Evolutionary conservation across 495 filamentous ascomycete genomes (phyloP).

Genomic region (Talaromyces ruber): DNA sequence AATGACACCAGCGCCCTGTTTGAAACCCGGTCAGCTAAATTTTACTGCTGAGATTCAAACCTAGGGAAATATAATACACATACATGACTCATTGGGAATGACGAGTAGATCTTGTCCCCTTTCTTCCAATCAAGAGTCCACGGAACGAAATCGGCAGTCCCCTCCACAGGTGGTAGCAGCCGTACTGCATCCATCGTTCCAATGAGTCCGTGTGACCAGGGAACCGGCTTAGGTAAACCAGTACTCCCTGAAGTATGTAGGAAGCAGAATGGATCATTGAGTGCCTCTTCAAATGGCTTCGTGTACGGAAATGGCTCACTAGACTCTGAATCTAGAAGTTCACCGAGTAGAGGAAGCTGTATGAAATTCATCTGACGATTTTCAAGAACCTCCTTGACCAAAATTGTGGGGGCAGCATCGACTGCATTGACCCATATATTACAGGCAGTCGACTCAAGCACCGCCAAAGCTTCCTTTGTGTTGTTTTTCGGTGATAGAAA

Average conservation of each 20-base stretch:
- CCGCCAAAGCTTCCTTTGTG: constrained; percentile 23
- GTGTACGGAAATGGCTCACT: constrained; percentile 15
- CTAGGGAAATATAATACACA: neutral
- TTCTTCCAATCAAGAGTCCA: constrained; percentile 14
- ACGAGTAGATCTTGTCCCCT: constrained; percentile 17
- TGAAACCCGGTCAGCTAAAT: neutral
- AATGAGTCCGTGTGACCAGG: constrained; percentile 1
- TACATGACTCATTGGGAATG: constrained; percentile 25
- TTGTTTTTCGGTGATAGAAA: constrained; percentile 33
- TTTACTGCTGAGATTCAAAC: neutral
- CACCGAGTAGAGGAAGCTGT: neutral
- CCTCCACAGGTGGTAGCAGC: constrained; percentile 15
- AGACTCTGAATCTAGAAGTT: neutral
- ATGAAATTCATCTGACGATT: neutral
- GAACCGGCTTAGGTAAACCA: constrained; percentile 35
- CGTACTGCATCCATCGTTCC: constrained; percentile 5
- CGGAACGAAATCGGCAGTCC: constrained; percentile 11
- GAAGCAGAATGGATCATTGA: constrained; percentile 19
- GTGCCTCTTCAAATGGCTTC: constrained; percentile 22
- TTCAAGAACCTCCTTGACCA: neutral
- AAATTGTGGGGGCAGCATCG: neutral
- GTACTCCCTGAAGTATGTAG: constrained; percentile 42
- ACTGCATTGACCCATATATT: constrained; percentile 9
- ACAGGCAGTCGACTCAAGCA: constrained; percentile 26
- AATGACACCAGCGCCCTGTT: constrained; percentile 24